Evolutionary conservation across 306 rosid genomes (phyloP).

Genomic region (Castanospermum australe): DNA sequence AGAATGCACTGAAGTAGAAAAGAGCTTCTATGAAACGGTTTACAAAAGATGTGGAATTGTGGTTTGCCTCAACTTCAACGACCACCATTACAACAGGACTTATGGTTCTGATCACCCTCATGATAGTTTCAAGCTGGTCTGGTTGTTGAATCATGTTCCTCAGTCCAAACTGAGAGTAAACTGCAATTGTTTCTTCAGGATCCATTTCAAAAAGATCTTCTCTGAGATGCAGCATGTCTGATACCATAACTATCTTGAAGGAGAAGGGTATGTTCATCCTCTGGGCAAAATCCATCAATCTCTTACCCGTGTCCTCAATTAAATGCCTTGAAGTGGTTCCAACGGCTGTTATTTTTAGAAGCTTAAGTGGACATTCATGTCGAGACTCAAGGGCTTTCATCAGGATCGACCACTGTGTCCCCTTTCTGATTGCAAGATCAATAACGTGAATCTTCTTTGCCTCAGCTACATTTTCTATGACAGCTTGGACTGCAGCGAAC

Average conservation of each 20-base stretch:
- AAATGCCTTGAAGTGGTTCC: background rate
- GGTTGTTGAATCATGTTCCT: slow-evolving; percentile 38
- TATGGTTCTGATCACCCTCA: slow-evolving; percentile 46
- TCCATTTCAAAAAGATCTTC: slow-evolving; percentile 43
- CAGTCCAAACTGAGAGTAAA: slow-evolving; percentile 33
- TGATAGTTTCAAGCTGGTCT: slow-evolving; percentile 47
- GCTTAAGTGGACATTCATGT: slow-evolving; percentile 28
- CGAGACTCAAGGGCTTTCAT: slow-evolving; percentile 37
- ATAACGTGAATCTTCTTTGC: slow-evolving; percentile 42
- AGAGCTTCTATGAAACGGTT: slow-evolving; percentile 65
- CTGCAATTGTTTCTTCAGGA: slow-evolving; percentile 43
- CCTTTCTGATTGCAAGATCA: slow-evolving; percentile 41
- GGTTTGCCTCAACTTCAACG: slow-evolving; percentile 56
- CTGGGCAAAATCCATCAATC: slow-evolving; percentile 34
- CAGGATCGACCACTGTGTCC: slow-evolving; percentile 32
- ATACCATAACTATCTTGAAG: slow-evolving; percentile 45
- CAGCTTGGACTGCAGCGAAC: slow-evolving; percentile 37
- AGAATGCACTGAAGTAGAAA: slow-evolving; percentile 53
- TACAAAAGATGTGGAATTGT: slow-evolving; percentile 58
- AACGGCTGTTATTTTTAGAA: slow-evolving; percentile 41
- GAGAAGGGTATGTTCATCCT: slow-evolving; percentile 48
- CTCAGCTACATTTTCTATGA: slow-evolving; percentile 34
- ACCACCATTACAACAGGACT: slow-evolving; percentile 52
- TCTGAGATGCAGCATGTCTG: slow-evolving; percentile 44
- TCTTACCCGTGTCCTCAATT: slow-evolving; percentile 33